A percentile compares a stretch with the other conserved stretches of the same genome.
Evolutionary conservation across 176 grass and related monocot genomes (phyloP).

Genomic region (Neostapfia colusana): DNA sequence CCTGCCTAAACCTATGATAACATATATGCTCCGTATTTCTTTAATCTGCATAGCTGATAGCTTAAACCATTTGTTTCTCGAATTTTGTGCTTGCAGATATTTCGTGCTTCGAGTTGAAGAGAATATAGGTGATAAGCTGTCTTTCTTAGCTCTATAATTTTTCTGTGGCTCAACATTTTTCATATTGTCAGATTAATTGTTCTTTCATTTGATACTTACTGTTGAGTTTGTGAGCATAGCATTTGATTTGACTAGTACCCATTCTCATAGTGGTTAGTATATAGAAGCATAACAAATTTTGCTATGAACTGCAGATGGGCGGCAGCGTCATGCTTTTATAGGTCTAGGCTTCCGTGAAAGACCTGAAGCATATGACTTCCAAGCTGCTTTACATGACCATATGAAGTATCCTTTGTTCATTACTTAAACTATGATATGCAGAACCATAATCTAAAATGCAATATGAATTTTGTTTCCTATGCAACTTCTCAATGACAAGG

Average conservation of each 20-base stretch:
- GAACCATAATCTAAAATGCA: not conserved
- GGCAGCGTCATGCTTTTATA: constrained; percentile 89
- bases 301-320: constrained; percentile 59
- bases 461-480: constrained; percentile 14
- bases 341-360: constrained; percentile 99
- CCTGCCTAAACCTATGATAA: not conserved
- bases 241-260: constrained; percentile 9
- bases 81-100: constrained; percentile 61
- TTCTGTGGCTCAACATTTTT: constrained; percentile 15
- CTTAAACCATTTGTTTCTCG: constrained; percentile 31
- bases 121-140: constrained; percentile 73
- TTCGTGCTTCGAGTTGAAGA: constrained; percentile 92
- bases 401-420: constrained; percentile 86
- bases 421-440: constrained; percentile 24
- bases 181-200: not conserved
- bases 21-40: not conserved
- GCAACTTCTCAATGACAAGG: not conserved
- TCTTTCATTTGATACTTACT: constrained; percentile 7
- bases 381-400: constrained; percentile 97
- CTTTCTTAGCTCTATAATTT: constrained; percentile 7
- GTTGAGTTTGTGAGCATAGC: constrained; percentile 7
- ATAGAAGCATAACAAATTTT: constrained; percentile 26
- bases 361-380: constrained; percentile 97
- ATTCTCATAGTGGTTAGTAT: not conserved
- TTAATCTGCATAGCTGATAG: constrained; percentile 27